These are phyloP conservation scores for Saturnispora quitensis DNA, from an alignment of 805 yeast genomes.

Conservation along the genomic window DNA sequence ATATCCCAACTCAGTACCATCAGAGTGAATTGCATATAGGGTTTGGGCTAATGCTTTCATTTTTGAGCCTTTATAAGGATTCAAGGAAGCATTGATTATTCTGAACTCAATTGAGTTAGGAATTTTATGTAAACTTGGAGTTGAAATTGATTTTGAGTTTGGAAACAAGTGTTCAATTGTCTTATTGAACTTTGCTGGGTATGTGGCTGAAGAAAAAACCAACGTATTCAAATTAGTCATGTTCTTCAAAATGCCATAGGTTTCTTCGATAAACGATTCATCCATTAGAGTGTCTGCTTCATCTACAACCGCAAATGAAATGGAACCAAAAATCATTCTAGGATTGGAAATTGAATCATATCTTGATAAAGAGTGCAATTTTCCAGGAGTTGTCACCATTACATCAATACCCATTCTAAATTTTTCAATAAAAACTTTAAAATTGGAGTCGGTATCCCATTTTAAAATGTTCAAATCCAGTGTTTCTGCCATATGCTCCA, in stretches of 20 bases:
- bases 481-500: conserved; percentile 24
- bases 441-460: conserved; percentile 57
- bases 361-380: conserved; percentile 33
- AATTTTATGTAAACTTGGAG: conserved; percentile 79
- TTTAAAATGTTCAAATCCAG: conserved; percentile 40
- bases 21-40: conserved; percentile 73
- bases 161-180: conserved; percentile 57
- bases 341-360: conserved; percentile 26
- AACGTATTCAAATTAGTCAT: conserved; percentile 49
- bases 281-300: conserved; percentile 94
- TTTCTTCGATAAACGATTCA: conserved; percentile 60
- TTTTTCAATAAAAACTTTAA: conserved; percentile 39
- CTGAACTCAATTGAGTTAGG: conserved; percentile 67
- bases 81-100: conserved; percentile 62
- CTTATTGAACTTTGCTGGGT: conserved; percentile 67
- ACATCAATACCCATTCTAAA: conserved; percentile 58
- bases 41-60: conserved; percentile 82
- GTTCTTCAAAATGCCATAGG: conserved; percentile 43
- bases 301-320: conserved; percentile 65
- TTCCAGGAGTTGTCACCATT: conserved; percentile 79
- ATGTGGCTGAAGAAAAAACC: conserved; percentile 82
- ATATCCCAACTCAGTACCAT: conserved; percentile 67
- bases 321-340: conserved; percentile 33
- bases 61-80: conserved; percentile 81
- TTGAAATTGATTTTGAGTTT: conserved; percentile 51